phyloP scores from a whole-genome alignment of 441 rosid genomes.

The Pelargonium australe region DNA sequence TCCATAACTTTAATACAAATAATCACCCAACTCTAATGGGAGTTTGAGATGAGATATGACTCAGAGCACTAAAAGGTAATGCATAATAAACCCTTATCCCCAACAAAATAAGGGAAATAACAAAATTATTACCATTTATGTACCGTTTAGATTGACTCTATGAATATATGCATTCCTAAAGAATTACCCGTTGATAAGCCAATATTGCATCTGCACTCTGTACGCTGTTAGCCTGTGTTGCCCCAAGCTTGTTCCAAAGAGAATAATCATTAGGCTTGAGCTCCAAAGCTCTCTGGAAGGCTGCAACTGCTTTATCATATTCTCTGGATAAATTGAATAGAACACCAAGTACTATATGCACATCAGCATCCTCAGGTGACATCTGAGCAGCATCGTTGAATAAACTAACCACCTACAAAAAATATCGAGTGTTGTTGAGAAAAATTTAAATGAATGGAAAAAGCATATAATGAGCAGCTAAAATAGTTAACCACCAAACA shows the following conservation, averaged over 20 bases:
- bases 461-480: neutral
- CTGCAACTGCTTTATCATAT: conserved; percentile 75
- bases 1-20: neutral
- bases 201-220: conserved; percentile 95
- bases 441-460: neutral
- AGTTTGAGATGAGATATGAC: conserved; percentile 2
- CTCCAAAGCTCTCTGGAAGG: conserved; percentile 76
- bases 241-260: conserved; percentile 98
- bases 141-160: neutral
- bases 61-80: neutral
- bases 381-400: conserved; percentile 82
- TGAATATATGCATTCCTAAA: neutral
- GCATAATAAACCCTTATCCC: conserved; percentile 1
- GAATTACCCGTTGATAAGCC: conserved; percentile 82
- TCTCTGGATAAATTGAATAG: conserved; percentile 86
- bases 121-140: neutral
- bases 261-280: conserved; percentile 96
- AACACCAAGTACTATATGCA: conserved; percentile 88
- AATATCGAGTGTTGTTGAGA: neutral
- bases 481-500: conserved; percentile 2
- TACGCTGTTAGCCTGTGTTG: conserved; percentile 96
- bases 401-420: conserved; percentile 61
- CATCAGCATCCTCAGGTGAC: conserved; percentile 95
- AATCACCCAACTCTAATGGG: neutral
- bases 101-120: neutral